phyloP scores from a whole-genome alignment of 768 basidiomycete species.

The Hydnum rufescens region DNA sequence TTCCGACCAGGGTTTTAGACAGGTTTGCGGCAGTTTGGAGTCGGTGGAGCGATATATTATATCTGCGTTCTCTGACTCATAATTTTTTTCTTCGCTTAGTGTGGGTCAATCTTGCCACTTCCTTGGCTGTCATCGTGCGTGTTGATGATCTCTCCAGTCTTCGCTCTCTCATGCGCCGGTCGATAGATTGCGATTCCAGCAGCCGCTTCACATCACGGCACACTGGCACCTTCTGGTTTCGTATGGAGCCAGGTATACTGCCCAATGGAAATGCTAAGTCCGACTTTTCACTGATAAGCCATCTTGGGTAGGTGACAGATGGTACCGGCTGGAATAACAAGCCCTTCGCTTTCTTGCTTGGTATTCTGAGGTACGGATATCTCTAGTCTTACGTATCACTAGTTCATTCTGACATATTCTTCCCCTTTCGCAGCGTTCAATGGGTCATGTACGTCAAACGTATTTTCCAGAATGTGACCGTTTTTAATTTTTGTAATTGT shows the following conservation, averaged over 20 bases:
- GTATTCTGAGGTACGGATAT: constrained; percentile 17
- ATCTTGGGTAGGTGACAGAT: constrained; percentile 22
- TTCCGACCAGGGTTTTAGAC: constrained; percentile 19
- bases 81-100: too few relatives aligned
- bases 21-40: constrained; percentile 10
- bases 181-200: not conserved
- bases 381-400: not conserved
- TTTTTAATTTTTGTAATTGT: not conserved
- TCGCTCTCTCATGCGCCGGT: constrained; percentile 11
- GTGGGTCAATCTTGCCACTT: constrained; percentile 27
- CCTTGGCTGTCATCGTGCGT: constrained; percentile 23
- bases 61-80: too few relatives aligned
- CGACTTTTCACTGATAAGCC: constrained; percentile 16
- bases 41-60: too few relatives aligned
- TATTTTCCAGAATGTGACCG: not conserved
- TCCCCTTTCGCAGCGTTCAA: constrained; percentile 21
- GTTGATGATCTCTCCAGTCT: not conserved
- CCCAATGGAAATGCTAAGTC: not conserved
- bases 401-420: not conserved
- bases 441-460: constrained; percentile 22
- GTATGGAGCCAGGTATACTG: not conserved
- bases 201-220: not conserved
- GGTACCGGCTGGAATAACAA: constrained; percentile 24
- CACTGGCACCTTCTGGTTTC: not conserved
- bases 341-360: constrained; percentile 27